Conservation (phyloP, 257 asterid species). For the Primulina huaijiensis region DNA sequence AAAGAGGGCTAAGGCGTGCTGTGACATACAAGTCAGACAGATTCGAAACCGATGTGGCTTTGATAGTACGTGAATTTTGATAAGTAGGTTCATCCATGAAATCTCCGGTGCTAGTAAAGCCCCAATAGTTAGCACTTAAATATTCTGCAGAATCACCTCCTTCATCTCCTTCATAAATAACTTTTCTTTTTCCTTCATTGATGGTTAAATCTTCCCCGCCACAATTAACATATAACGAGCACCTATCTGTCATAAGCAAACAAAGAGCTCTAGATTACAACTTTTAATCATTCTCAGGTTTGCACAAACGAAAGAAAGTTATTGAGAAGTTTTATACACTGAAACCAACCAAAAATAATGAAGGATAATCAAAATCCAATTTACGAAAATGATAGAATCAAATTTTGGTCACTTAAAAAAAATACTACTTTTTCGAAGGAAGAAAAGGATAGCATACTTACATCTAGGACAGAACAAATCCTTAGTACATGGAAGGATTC, state of each 20-base stretch:
- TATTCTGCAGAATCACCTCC: slow-evolving; percentile 60
- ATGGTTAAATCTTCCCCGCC: slow-evolving; percentile 60
- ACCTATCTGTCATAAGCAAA: slow-evolving; percentile 52
- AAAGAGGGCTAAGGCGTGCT: slow-evolving; percentile 79
- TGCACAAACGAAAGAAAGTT: slow-evolving; percentile 2
- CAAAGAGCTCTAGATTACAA: slow-evolving; percentile 24
- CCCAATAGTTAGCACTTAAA: slow-evolving; percentile 54
- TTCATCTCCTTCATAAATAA: slow-evolving; percentile 67
- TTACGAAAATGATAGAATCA: background rate
- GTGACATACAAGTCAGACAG: slow-evolving; percentile 59
- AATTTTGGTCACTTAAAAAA: background rate
- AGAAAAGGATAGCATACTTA: slow-evolving; percentile 27
- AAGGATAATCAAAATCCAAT: background rate
- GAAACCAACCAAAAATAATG: background rate
- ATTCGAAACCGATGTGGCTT: slow-evolving; percentile 27
- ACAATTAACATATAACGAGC: slow-evolving; percentile 75
- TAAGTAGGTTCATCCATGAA: slow-evolving; percentile 63
- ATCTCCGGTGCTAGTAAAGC: slow-evolving; percentile 84
- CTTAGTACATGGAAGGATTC: slow-evolving; percentile 42
- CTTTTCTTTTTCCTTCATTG: slow-evolving; percentile 38
- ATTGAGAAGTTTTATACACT: background rate
- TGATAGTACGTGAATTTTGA: slow-evolving; percentile 51
- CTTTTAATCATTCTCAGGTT: background rate
- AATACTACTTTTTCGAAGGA: slow-evolving; percentile 6
- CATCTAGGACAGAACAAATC: slow-evolving; percentile 48